A percentile compares a stretch with the other conserved stretches of the same genome.
phyloP scores from a whole-genome alignment of 2,329 filamentous ascomycete genomes.

The Penicillium sp. region DNA sequence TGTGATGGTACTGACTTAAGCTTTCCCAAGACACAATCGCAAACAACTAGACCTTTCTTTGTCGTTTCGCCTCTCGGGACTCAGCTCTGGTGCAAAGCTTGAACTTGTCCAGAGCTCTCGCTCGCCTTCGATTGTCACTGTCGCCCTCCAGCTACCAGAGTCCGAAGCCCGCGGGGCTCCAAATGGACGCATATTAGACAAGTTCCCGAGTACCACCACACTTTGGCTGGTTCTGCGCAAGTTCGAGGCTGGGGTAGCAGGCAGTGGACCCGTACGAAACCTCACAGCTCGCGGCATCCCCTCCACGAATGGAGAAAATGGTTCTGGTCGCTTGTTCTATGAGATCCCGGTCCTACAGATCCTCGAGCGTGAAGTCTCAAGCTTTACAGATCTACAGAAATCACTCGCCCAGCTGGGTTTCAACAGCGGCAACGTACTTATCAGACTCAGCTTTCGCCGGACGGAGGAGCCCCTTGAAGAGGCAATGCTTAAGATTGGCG shows the following conservation, averaged over 20 bases:
- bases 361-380: slow-evolving; percentile 73
- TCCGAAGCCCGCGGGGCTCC: slow-evolving; percentile 63
- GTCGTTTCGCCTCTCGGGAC: slow-evolving; percentile 76
- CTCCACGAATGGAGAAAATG: slow-evolving; percentile 50
- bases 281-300: slow-evolving; percentile 81
- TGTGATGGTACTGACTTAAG: slow-evolving; percentile 13
- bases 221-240: slow-evolving; percentile 87
- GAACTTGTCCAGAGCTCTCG: slow-evolving; percentile 86
- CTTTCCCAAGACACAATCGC: slow-evolving; percentile 65
- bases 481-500: slow-evolving; percentile 75
- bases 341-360: slow-evolving; percentile 82
- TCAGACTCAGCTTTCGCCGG: slow-evolving; percentile 72
- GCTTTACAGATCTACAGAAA: slow-evolving; percentile 81
- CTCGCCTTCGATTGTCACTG: slow-evolving; percentile 78
- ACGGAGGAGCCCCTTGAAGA: slow-evolving; percentile 78
- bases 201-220: slow-evolving; percentile 82
- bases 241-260: slow-evolving; percentile 75
- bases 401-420: slow-evolving; percentile 82
- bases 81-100: slow-evolving; percentile 81
- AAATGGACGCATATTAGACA: slow-evolving; percentile 70
- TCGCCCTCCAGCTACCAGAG: slow-evolving; percentile 81
- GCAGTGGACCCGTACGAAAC: slow-evolving; percentile 63
- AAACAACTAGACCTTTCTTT: slow-evolving; percentile 82
- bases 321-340: slow-evolving; percentile 77
- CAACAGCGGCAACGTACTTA: slow-evolving; percentile 75